Evolutionary conservation across 306 rosid genomes (phyloP).

Genomic region (Malus asiatica): DNA sequence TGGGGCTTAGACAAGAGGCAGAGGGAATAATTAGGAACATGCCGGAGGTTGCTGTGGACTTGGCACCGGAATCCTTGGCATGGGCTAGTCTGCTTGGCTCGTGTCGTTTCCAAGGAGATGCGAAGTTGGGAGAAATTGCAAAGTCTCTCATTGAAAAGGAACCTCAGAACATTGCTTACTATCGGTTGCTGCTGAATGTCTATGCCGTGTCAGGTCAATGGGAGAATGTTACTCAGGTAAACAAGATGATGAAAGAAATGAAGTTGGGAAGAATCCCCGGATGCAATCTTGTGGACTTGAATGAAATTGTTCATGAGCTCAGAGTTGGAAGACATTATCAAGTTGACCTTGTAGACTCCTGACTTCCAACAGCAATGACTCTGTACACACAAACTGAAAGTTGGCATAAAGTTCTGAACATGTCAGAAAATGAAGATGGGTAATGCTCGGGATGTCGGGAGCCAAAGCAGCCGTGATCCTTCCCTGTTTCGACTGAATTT

Average conservation of each 20-base stretch:
- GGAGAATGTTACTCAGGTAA: constrained; percentile 59
- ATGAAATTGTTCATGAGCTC: constrained; percentile 50
- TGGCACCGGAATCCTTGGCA: constrained; percentile 31
- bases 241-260: constrained; percentile 42
- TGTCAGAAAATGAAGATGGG: not conserved
- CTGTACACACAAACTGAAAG: not conserved
- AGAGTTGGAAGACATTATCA: constrained; percentile 28
- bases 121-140: constrained; percentile 50
- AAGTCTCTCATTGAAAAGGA: constrained; percentile 45
- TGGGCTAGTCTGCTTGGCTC: constrained; percentile 52
- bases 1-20: constrained; percentile 42
- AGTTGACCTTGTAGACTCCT: constrained; percentile 17
- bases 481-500: not conserved
- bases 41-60: constrained; percentile 26
- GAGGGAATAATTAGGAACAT: constrained; percentile 41
- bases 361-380: not conserved
- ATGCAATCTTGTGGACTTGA: constrained; percentile 60
- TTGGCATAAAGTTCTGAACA: no score
- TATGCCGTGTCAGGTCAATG: constrained; percentile 60
- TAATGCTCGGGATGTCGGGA: no score
- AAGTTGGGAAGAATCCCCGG: constrained; percentile 40
- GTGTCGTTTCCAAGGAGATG: constrained; percentile 51
- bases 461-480: not conserved
- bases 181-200: constrained; percentile 51
- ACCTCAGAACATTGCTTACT: constrained; percentile 46